Evolutionary conservation across 2,329 filamentous ascomycete species (phyloP), one percentile per base, ranked within the genome.

Genomic region (Penicillium griseofulvum): DNA sequence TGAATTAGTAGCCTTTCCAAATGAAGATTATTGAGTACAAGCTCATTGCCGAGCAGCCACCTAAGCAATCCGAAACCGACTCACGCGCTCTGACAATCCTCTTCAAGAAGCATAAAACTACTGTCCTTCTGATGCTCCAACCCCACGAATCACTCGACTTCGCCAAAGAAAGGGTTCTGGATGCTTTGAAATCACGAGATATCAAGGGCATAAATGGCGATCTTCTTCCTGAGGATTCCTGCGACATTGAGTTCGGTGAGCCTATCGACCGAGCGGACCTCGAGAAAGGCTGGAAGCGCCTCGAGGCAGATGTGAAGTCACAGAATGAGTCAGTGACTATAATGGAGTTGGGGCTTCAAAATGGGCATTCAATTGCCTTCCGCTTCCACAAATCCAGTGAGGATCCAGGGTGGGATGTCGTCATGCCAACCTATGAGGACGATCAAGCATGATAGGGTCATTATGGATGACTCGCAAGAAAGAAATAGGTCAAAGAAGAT

Each of bases 21-120:
- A 14, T 22, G 12, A 22, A 43, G 7, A 38, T 48, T 24, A 46
- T 31, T 1, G 10, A 17, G 49, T 44, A 41, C 6, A 39, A 1
- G 9, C 41, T 55, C 41, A 55, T 33, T 9, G 51, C n/a, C 14
- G 24, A 37, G 17, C 33, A 65, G 61, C 55, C 53, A 24, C 64
- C 56, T 12, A 56, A 54, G 29, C 48, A 59, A 54, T 41, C 59
- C 22, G 66, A 67, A 24, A 46, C 64, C 28, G 65, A 70, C 45
- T 79, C 84, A 42, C 74, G 79, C n/a, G 77, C 81, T 62, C 79
- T 83, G 64, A 89, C 87, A 10, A 76, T 92, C 52, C 82, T 86
- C 56, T 85, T 92, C 75, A 91, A 90, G 72, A 82, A 88, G 69
- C 85, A 87, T 67, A 83, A 84, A 55, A 83, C 86, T 64, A 91